Base-by-base conservation (phyloP, 2,329 filamentous ascomycete species). In the Trichophyton mentagrophytes region DNA sequence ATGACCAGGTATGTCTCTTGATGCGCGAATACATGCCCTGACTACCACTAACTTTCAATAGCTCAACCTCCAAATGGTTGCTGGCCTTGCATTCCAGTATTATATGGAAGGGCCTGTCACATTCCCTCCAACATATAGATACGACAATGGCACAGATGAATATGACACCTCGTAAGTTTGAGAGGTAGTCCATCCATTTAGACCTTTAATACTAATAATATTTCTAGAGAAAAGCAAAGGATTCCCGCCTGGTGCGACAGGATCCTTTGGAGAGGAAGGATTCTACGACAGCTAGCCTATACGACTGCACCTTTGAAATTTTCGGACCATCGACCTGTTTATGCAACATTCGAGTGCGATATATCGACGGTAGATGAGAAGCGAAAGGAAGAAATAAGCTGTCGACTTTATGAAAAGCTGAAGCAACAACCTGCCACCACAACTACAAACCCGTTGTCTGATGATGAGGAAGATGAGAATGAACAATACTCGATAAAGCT, bases 231-330 rank as follows among this genome's bases (percentile, higher is more conserved):
- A 69, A 99, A 99, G 72, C 85, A 87, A 60, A 86, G 93, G 15
- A 96, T 97, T 64, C 93, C 93, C 2, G 93, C 93, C 0, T 99
- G 93, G 93, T 96, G 91, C 63, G 93, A 99, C 73, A 88, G 93
- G 42, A 88, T 99, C 53, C 77, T 99, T 7, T 86, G 89, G 62
- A 95, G 91, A 75, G 93, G 93, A 6, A 78, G 82, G 62, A 91
- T 90, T 66, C 80, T 99, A 40, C 85, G 85, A 47, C 93, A 97
- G 71, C 78, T 88, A 9, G 82, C 88, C 36, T 99, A 99, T 73
- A 83, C 89, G 68, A 86, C 83, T 59, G 90, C 91, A 2, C 85
- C 89, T 33, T 78, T 99, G 40, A 83, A 82, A 11, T 96, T 97
- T 71, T 99, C 93, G 0, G 93, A 99, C 69, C 93, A 99, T 72